Percentiles rank a stretch among this genome's conserved stretches.
Evolutionary conservation across 1,139 yeast species (phyloP).

Genomic region (Candida dubliniensis): DNA sequence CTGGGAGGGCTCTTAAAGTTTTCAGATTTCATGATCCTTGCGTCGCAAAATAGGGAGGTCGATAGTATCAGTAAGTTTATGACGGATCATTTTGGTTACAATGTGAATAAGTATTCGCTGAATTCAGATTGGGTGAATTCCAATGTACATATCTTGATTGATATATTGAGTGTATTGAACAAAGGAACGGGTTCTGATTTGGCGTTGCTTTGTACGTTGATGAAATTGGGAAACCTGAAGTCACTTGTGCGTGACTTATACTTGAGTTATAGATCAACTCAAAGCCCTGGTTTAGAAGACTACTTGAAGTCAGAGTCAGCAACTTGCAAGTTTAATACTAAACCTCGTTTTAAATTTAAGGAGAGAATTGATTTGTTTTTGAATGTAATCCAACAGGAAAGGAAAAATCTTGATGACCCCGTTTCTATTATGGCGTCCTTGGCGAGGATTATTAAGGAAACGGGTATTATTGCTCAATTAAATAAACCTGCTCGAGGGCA

Average conservation of each 20-base stretch:
- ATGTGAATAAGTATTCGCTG: constrained; percentile 44
- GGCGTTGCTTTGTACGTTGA: constrained; percentile 30
- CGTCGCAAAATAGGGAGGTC: constrained; percentile 56
- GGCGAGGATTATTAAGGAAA: constrained; percentile 19
- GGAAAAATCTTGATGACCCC: constrained; percentile 16
- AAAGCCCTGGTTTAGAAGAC: constrained; percentile 17
- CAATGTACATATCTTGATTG: constrained; percentile 49
- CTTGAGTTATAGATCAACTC: constrained; percentile 5
- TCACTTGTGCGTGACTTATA: not conserved
- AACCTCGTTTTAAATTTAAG: not conserved
- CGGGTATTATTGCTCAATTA: constrained; percentile 24
- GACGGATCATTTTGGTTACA: constrained; percentile 37
- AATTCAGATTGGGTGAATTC: constrained; percentile 56
- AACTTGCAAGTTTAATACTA: constrained; percentile 3
- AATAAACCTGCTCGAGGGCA: constrained; percentile 15
- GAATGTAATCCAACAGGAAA: constrained; percentile 14
- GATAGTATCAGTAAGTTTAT: constrained; percentile 43
- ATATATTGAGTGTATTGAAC: constrained; percentile 45
- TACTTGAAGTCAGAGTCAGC: constrained; percentile 10
- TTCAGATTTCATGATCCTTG: constrained; percentile 55
- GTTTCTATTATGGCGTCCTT: constrained; percentile 20
- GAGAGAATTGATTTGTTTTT: constrained; percentile 12
- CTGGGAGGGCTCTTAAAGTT: constrained; percentile 49
- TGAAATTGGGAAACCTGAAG: constrained; percentile 17
- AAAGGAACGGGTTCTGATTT: constrained; percentile 35